Percentiles rank a stretch among this genome's conserved stretches.
These are phyloP conservation scores for Lantana camara DNA, from an alignment of 257 asterid genomes.

Conservation along the genomic window DNA sequence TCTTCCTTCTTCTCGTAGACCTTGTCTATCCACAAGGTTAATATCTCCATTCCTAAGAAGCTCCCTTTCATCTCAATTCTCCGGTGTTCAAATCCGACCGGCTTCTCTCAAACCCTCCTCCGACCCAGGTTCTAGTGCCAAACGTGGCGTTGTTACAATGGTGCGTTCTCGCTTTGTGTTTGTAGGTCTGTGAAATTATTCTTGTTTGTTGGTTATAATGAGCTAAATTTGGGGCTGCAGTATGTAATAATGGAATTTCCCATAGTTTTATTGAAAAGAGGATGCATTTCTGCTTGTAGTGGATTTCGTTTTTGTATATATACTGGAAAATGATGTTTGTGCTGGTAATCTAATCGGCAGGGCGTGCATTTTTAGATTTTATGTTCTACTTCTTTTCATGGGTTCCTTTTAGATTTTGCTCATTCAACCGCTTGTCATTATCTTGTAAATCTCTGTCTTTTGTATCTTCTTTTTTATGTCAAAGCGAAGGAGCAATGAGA, in stretches of 20 bases:
- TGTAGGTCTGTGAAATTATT: neutral
- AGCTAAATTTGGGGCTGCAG: neutral
- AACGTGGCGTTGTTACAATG: constrained; percentile 89
- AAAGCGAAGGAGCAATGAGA: too few species aligned
- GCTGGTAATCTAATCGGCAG: neutral
- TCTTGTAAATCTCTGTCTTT: too few species aligned
- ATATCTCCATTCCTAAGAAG: constrained; percentile 58
- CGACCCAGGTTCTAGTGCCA: constrained; percentile 37
- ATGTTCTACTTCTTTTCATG: too few species aligned
- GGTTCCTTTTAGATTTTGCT: too few species aligned
- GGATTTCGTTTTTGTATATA: neutral
- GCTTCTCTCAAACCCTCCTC: constrained; percentile 55
- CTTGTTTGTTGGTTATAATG: neutral
- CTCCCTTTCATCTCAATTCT: constrained; percentile 50
- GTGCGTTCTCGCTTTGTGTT: constrained; percentile 30
- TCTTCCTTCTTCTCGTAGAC: constrained; percentile 32
- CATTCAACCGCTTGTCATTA: too few species aligned
- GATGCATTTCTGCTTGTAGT: constrained; percentile 8
- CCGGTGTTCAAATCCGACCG: constrained; percentile 71
- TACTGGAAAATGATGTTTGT: neutral
- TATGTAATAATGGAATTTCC: too few species aligned
- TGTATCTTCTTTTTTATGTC: too few species aligned
- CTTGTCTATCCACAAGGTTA: constrained; percentile 51
- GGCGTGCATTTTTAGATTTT: too few species aligned
- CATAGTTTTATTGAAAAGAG: constrained; percentile 3